These are phyloP conservation scores for Leccinum boreale DNA, from an alignment of 768 basidiomycete species.

Conservation along the genomic window DNA sequence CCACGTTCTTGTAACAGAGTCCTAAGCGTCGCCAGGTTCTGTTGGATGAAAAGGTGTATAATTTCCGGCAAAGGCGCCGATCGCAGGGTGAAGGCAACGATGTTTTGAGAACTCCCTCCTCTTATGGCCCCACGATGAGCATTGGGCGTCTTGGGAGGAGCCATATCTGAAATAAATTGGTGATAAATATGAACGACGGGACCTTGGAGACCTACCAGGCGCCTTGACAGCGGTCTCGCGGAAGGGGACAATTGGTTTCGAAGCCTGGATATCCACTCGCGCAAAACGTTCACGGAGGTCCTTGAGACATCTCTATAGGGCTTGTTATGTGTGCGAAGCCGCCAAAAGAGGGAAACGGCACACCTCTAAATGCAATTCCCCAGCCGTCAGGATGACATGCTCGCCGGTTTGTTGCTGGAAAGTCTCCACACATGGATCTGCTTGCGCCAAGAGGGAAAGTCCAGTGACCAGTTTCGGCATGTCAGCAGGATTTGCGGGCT, in stretches of 20 bases:
- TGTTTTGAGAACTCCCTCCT: constrained; percentile 61
- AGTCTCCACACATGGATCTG: constrained; percentile 96
- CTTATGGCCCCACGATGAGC: constrained; percentile 75
- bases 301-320: constrained; percentile 81
- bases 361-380: constrained; percentile 94
- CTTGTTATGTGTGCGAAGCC: background rate
- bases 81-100: constrained; percentile 82
- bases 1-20: constrained; percentile 52
- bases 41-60: constrained; percentile 73
- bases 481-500: constrained; percentile 78
- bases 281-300: constrained; percentile 97
- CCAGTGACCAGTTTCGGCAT: constrained; percentile 88
- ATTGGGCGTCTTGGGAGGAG: constrained; percentile 69
- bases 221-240: constrained; percentile 89
- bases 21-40: constrained; percentile 64
- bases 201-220: constrained; percentile 45
- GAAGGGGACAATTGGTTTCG: constrained; percentile 96
- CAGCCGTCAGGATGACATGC: constrained; percentile 93
- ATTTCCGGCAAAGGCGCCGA: constrained; percentile 71
- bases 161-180: constrained; percentile 64
- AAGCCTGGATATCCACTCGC: constrained; percentile 86
- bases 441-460: constrained; percentile 84
- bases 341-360: constrained; percentile 10
- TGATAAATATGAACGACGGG: background rate
- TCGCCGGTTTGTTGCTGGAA: constrained; percentile 98